Evolutionary conservation across 2,329 filamentous ascomycete species (phyloP), one percentile per base, ranked within the genome.

Genomic region (Chaetomiaceae sp.): DNA sequence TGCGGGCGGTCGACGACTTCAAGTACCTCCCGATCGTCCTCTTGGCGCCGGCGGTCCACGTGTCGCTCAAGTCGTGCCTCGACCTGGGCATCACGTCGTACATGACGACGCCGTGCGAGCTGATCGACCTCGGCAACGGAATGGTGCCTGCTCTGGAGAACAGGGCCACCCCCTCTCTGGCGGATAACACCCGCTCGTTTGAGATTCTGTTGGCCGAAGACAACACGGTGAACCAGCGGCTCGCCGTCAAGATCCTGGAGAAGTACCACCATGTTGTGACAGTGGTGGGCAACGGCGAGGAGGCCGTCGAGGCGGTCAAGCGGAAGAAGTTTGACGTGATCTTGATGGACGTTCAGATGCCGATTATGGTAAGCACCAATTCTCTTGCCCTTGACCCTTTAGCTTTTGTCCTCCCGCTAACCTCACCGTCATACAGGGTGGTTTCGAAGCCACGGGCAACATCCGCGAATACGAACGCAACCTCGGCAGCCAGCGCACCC

Each of bases 291-390:
- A 99, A 99, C 66, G 93, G 93, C 55, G 79, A 91, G 58, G 92
- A 97, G 65, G 93, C 93, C 1, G 83, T 97, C 13, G 87, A 96
- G 65, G 85, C 87, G n/a, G 84, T 96, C 61, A 91, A 95, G 76
- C 82, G 85, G 66, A 92, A 87, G 72, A 86, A 89, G 66, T 99
- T 95, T 67, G 93, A 99, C 68, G 89, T 96, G 55, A 93, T 99
- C 58, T 78, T 99, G 43, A 99, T 99, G 93, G 93, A 99, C 66
- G 93, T 99, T 16, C 93, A 97, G 68, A 99, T 99, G 93, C 93
- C 93, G n/a, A 87, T 97, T 63, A 97, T 97, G 91, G 85, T 87
- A 72, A 73, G 82, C 46, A 44, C 57, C 31, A 38, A 23, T 31
- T 45, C 35, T 16, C 51, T 33, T 51, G 10, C 5, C 30, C 12